A percentile compares a stretch with the other conserved stretches of the same genome.
Evolutionary conservation across 140 eudicot genomes (phyloP).

Genomic region (Stevia rebaudiana): DNA sequence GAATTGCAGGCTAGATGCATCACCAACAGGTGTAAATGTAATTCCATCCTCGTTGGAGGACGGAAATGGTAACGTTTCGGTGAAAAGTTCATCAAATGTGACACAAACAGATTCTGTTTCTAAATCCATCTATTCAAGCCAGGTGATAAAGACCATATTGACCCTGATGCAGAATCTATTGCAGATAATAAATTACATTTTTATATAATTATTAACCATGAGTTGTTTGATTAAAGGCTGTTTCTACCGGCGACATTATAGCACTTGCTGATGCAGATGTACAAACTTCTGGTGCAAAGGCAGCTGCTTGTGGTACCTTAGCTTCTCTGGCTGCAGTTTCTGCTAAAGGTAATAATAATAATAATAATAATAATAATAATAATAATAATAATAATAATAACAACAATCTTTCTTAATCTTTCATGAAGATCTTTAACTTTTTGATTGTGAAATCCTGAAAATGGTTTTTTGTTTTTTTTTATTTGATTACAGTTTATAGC

Average conservation of each 20-base stretch:
- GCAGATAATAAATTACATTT: conserved; percentile 1
- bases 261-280: conserved; percentile 59
- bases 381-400: too few relatives aligned
- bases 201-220: background rate
- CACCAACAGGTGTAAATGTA: conserved; percentile 57
- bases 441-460: background rate
- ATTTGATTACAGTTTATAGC: conserved; percentile 49
- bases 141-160: conserved; percentile 35
- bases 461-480: background rate
- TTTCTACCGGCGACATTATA: conserved; percentile 43
- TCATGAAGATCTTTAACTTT: background rate
- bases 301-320: conserved; percentile 80
- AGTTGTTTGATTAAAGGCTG: conserved; percentile 33
- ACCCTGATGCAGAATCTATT: background rate
- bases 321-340: conserved; percentile 72
- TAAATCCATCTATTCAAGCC: conserved; percentile 36
- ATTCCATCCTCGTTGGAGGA: conserved; percentile 36
- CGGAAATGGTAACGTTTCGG: conserved; percentile 15
- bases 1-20: conserved; percentile 65
- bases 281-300: conserved; percentile 82
- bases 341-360: conserved; percentile 50
- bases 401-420: background rate
- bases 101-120: conserved; percentile 21
- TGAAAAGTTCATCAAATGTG: conserved; percentile 25
- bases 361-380: too few relatives aligned